Evolutionary conservation across 495 filamentous ascomycete genomes (phyloP), one percentile per base, ranked within the genome.

Genomic region (Annulohypoxylon moriforme): DNA sequence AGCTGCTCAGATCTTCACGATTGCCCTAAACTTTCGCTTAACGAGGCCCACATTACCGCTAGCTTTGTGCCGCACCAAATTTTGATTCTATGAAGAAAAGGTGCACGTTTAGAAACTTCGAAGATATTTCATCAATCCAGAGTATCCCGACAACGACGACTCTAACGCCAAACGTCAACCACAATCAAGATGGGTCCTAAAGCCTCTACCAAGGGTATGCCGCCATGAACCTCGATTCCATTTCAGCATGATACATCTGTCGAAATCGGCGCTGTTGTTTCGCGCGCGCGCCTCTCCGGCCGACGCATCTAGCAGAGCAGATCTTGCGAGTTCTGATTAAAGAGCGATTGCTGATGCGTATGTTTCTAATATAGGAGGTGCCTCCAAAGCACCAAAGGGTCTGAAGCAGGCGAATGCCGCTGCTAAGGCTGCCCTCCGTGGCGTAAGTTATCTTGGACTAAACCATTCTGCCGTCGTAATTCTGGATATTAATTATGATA

Each of bases 401-500:
- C 80, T 83, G 75, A 87, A 86, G 82, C 89, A 96, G 88, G 96
- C 96, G 85, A 90, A 88, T 77, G 89, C 90, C 79, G 96, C 96
- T 77, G 92, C 96, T 78, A 97, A 98, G 87, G 92, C 96, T 80
- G 92, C 94, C 77, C 89, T 97, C 75, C 90, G 90, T 84, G 94
- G 94, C 81, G 91, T 94, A 90, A 89, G 89, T 85, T 55, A 16
- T 52, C 14, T 31, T 31, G 11, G 14, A 13, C 0, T 29, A 14
- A 20, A 46, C 16, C 10, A 9, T 18, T 18, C 6, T 42, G 34
- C 50, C 27, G 5, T 20, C 25, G 2, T 33, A 22, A 29, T 52
- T 29, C 62, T 34, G 24, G 22, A 59, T 50, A 56, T n/a, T 75
- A 71, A 71, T 40, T 49, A 31, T 34, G 36, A 29, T 40, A 14